Evolutionary conservation across 257 asterid genomes (phyloP).

Genomic region (Leptodermis oblonga): DNA sequence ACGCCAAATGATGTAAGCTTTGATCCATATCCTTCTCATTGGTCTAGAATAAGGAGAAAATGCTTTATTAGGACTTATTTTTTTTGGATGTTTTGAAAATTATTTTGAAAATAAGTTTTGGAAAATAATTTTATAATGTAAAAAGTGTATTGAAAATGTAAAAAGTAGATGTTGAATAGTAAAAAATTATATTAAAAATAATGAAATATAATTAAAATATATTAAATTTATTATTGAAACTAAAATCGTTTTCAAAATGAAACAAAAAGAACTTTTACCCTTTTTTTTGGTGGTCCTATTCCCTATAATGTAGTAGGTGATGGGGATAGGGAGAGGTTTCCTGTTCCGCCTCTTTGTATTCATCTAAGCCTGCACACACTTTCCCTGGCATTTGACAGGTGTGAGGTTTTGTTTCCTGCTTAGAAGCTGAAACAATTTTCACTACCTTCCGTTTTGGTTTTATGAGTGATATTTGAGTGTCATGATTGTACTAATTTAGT

Average conservation of each 20-base stretch:
- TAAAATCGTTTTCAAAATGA: too few species aligned
- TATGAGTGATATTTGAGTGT: neutral
- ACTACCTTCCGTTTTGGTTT: neutral
- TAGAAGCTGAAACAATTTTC: neutral
- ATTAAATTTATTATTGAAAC: too few species aligned
- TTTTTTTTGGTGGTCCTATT: neutral
- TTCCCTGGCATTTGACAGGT: neutral
- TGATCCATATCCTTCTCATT: neutral
- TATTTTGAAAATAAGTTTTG: too few species aligned
- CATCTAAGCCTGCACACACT: neutral
- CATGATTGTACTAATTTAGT: neutral
- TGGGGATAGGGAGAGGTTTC: neutral
- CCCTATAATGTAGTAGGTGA: neutral
- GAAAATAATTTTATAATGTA: too few species aligned
- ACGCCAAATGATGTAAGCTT: slow-evolving; percentile 67
- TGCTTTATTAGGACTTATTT: neutral
- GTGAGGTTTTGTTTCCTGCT: slow-evolving; percentile 4
- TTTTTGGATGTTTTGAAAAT: too few species aligned
- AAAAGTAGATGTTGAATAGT: too few species aligned
- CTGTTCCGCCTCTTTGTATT: neutral
- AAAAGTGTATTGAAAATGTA: too few species aligned
- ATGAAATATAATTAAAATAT: too few species aligned
- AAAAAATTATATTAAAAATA: too few species aligned
- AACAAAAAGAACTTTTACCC: too few species aligned
- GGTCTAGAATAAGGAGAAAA: neutral